Conservation (phyloP, 371 early-diverging fungal species). For the Syncephalastrum monosporum region DNA sequence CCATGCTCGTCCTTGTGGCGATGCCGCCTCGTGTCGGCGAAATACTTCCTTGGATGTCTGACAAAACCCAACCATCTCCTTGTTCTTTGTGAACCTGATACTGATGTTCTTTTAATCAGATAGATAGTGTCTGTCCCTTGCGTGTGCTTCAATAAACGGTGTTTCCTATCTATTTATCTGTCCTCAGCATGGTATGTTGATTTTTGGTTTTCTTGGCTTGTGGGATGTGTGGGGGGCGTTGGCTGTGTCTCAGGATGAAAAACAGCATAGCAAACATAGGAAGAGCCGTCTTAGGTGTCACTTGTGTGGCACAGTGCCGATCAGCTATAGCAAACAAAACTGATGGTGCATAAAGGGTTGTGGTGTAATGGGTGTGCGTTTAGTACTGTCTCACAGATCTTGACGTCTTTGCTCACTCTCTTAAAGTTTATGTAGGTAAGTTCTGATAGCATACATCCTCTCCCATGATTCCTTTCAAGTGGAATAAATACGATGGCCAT, state of each 20-base stretch:
- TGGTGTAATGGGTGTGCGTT: too few species aligned
- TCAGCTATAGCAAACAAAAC: constrained; percentile 12
- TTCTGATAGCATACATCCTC: too few species aligned
- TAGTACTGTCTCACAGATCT: too few species aligned
- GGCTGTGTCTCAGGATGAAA: constrained; percentile 7
- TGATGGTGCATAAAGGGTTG: not conserved
- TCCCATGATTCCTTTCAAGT: too few species aligned
- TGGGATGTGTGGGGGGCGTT: constrained; percentile 4
- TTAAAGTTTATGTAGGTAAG: too few species aligned
- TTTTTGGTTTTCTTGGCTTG: not conserved
- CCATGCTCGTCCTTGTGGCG: constrained; percentile 1
- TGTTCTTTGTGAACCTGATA: not conserved
- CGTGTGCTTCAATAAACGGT: not conserved
- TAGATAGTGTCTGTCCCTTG: not conserved
- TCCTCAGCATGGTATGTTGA: not conserved
- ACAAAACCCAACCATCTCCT: constrained; percentile 5
- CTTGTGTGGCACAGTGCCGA: constrained; percentile 14
- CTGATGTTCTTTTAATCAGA: constrained; percentile 6
- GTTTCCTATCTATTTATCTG: not conserved
- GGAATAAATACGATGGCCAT: too few species aligned
- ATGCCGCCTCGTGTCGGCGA: constrained; percentile 16
- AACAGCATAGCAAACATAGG: constrained; percentile 21
- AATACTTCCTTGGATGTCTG: constrained; percentile 39
- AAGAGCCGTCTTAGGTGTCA: constrained; percentile 27
- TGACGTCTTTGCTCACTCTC: too few species aligned